These are phyloP conservation scores for Basipetospora chlamydospora DNA, from an alignment of 2,329 filamentous ascomycete genomes.

Conservation along the genomic window DNA sequence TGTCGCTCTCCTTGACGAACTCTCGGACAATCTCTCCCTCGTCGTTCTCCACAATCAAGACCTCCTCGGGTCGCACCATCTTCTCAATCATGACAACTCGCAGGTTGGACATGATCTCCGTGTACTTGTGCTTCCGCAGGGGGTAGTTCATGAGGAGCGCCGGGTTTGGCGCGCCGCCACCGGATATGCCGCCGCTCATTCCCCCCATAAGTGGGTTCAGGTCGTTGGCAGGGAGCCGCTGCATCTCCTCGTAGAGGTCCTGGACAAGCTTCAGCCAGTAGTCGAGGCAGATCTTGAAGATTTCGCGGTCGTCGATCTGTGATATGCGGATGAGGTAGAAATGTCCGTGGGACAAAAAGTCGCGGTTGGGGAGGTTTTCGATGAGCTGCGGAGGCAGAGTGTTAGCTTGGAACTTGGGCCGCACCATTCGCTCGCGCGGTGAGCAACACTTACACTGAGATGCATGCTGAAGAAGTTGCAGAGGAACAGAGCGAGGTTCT, in stretches of 20 bases:
- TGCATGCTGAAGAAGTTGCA: conserved; percentile 96
- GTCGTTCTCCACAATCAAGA: conserved; percentile 97
- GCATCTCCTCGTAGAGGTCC: conserved; percentile 98
- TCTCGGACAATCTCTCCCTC: conserved; percentile 98
- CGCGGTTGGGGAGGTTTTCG: conserved; percentile 86
- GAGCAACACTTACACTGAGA: conserved; percentile 46
- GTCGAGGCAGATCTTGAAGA: conserved; percentile 98
- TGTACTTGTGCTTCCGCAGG: conserved; percentile 94
- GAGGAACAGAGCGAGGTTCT: conserved; percentile 89
- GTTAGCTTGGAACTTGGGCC: neutral
- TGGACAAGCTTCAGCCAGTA: conserved; percentile 99
- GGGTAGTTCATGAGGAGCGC: conserved; percentile 77
- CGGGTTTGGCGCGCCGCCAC: conserved; percentile 74
- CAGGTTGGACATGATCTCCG: conserved; percentile 82
- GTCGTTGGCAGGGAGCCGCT: conserved; percentile 84
- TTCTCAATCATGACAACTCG: conserved; percentile 99
- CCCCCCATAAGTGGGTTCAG: conserved; percentile 79
- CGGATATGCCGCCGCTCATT: conserved; percentile 54
- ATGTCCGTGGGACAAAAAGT: conserved; percentile 89
- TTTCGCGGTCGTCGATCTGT: conserved; percentile 95
- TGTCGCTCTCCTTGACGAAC: conserved; percentile 98
- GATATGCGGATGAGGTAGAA: conserved; percentile 98
- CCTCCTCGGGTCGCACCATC: conserved; percentile 97
- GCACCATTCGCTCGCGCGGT: no score
- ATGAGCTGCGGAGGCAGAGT: conserved; percentile 46